phyloP scores from a whole-genome alignment of 129 eudicot genomes.

The Flaveria robusta region DNA sequence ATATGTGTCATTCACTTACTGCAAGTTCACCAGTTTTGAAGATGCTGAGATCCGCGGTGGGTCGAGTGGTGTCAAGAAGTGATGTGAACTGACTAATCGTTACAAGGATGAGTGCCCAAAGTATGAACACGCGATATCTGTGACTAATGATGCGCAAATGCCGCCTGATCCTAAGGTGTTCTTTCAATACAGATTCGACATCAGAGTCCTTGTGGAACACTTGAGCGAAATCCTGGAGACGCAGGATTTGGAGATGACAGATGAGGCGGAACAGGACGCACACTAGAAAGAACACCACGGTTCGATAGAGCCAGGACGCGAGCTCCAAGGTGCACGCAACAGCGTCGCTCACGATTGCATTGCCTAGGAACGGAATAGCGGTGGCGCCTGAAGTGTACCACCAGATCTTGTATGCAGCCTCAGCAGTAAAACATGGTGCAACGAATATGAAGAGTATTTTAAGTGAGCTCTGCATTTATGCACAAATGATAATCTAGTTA shows the following conservation, averaged over 20 bases:
- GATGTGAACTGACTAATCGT: slow-evolving; percentile 73
- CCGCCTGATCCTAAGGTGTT: slow-evolving; percentile 88
- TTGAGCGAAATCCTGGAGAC: slow-evolving; percentile 80
- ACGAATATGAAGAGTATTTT: slow-evolving; percentile 73
- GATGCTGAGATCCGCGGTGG: slow-evolving; percentile 61
- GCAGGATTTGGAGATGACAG: slow-evolving; percentile 92
- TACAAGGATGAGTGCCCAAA: slow-evolving; percentile 65
- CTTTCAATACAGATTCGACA: slow-evolving; percentile 65
- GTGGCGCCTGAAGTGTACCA: slow-evolving; percentile 94
- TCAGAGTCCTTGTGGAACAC: slow-evolving; percentile 73
- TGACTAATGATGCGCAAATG: slow-evolving; percentile 86
- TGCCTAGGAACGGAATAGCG: slow-evolving; percentile 80
- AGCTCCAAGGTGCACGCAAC: slow-evolving; percentile 85
- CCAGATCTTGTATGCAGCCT: slow-evolving; percentile 93
- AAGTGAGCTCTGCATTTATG: slow-evolving; percentile 69
- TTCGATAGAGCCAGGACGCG: slow-evolving; percentile 88
- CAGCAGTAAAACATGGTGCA: slow-evolving; percentile 79
- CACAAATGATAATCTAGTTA: slow-evolving; percentile 1
- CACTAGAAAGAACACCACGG: slow-evolving; percentile 81
- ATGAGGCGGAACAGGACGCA: slow-evolving; percentile 91
- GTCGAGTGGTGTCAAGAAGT: slow-evolving; percentile 72
- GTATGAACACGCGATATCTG: slow-evolving; percentile 69
- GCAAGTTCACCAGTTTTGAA: slow-evolving; percentile 90
- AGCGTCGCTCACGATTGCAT: slow-evolving; percentile 56
- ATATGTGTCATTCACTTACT: slow-evolving; percentile 53